phyloP scores from a whole-genome alignment of 1,284 basidiomycete genomes.

The Hemileia vastatrix region DNA sequence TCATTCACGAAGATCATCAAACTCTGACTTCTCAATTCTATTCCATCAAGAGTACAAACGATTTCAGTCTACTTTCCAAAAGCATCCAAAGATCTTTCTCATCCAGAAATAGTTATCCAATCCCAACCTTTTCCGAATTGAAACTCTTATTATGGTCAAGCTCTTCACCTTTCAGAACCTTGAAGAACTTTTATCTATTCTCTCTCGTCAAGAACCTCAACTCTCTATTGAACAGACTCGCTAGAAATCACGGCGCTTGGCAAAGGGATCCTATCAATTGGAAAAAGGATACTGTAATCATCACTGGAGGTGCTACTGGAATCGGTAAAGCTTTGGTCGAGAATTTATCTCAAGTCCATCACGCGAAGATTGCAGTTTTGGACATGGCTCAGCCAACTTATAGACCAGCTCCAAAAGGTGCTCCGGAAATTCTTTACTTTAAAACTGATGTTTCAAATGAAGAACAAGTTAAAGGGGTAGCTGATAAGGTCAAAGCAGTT shows the following conservation, averaged over 20 bases:
- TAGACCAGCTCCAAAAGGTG: conserved; percentile 1
- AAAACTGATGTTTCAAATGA: conserved; percentile 7
- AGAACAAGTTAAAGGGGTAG: conserved; percentile 12
- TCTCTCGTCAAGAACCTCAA: conserved; percentile 25
- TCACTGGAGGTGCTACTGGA: conserved; percentile 30
- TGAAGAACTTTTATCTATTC: neutral
- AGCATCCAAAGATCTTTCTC: no score
- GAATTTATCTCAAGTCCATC: conserved; percentile 23
- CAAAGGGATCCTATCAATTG: conserved; percentile 24
- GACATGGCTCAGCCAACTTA: conserved; percentile 28
- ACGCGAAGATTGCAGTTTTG: conserved; percentile 29
- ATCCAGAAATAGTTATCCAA: no score
- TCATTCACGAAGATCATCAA: no score
- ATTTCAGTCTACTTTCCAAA: no score
- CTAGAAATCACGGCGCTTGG: conserved; percentile 28
- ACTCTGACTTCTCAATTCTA: no score
- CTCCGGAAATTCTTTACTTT: neutral
- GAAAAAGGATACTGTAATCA: conserved; percentile 28
- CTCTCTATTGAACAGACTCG: conserved; percentile 22
- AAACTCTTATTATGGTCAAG: neutral
- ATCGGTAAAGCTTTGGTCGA: conserved; percentile 31
- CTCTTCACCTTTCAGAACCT: neutral
- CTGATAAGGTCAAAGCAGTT: conserved; percentile 3
- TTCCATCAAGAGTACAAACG: no score
- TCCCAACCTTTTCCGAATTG: no score